A percentile compares a stretch with the other conserved stretches of the same genome.
Conservation (phyloP, 331 rosid species). For the Malus hybrid region DNA sequence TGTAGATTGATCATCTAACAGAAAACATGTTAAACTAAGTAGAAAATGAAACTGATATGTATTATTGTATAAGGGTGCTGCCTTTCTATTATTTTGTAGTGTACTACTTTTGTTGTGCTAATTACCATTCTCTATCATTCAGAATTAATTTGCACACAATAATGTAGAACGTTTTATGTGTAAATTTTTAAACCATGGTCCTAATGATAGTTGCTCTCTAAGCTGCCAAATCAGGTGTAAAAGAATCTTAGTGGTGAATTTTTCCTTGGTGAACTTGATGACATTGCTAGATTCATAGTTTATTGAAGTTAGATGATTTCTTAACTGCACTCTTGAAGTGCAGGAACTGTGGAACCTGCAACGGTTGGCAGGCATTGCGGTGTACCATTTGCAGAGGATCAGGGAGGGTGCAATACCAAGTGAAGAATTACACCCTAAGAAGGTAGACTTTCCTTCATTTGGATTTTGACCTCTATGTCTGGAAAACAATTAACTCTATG, state of each 20-base stretch:
- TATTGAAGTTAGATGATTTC: slow-evolving; percentile 14
- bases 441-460: slow-evolving; percentile 30
- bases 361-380: slow-evolving; percentile 91
- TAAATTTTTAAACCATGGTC: not conserved
- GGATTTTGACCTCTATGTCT: slow-evolving; percentile 11
- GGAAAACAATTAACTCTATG: not conserved
- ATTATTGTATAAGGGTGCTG: not conserved
- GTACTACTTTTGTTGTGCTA: not conserved
- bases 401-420: slow-evolving; percentile 91
- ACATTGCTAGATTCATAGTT: not conserved
- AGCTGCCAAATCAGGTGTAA: not conserved
- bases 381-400: slow-evolving; percentile 90
- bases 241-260: not conserved
- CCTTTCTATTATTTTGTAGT: not conserved
- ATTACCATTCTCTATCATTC: not conserved
- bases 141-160: not conserved
- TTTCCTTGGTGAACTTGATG: not conserved
- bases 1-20: too few species aligned
- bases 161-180: not conserved
- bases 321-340: slow-evolving; percentile 16
- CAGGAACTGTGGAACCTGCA: slow-evolving; percentile 82
- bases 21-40: not conserved
- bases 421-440: slow-evolving; percentile 59
- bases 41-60: not conserved
- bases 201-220: not conserved